phyloP scores from a whole-genome alignment of 139 green algal species.

The Deuterostichococcus epilithicus region DNA sequence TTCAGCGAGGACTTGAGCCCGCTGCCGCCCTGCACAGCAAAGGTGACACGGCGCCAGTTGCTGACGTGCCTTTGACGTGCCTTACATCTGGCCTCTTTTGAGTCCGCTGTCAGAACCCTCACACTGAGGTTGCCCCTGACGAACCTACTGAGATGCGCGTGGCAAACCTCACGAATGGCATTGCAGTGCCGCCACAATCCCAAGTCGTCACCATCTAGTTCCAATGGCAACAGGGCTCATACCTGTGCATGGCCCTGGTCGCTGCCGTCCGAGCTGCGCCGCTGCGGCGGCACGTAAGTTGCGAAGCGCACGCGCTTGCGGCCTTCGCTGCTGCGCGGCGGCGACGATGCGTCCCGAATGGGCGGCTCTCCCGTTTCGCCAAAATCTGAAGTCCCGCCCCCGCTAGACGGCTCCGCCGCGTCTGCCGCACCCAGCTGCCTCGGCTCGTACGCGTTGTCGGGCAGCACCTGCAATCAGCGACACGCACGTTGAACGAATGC shows the following conservation, averaged over 20 bases:
- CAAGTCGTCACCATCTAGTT: too few species aligned
- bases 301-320: slow-evolving; percentile 3
- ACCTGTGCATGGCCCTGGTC: neutral
- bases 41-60: too few species aligned
- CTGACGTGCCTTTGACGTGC: too few species aligned
- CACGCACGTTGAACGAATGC: neutral
- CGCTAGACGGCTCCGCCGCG: neutral
- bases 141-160: too few species aligned
- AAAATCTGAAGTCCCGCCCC: neutral
- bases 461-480: slow-evolving; percentile 15
- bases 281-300: slow-evolving; percentile 24
- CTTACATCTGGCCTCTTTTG: too few species aligned
- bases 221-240: too few species aligned
- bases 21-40: neutral
- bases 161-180: too few species aligned
- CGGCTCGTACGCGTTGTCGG: slow-evolving; percentile 22
- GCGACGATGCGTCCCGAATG: neutral
- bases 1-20: neutral
- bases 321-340: neutral
- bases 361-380: neutral
- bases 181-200: too few species aligned
- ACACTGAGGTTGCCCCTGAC: too few species aligned
- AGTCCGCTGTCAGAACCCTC: too few species aligned
- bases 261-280: neutral
- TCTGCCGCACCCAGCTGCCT: neutral